Evolutionary conservation across 2,329 filamentous ascomycete species (phyloP), one percentile per base, ranked within the genome.

Genomic region (Aureobasidium uvarum): DNA sequence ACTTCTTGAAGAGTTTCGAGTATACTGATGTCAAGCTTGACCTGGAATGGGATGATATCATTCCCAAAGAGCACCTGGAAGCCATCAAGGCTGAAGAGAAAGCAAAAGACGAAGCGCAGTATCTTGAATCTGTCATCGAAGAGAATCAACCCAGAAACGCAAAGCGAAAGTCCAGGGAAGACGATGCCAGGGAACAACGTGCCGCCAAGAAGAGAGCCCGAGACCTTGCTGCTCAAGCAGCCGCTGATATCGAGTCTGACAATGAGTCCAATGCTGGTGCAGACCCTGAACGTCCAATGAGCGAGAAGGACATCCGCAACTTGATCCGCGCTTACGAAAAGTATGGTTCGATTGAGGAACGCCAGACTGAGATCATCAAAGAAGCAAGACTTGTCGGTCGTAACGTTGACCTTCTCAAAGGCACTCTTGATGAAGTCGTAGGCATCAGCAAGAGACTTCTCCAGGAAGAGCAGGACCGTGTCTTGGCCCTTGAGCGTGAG

Each of bases 21-120:
- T 96, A 96, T 73, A 97, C 95, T 1, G 95, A 99, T 76, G 94
- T 98, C 77, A 98, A 98, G 78, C 90, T 98, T 67, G 85, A 98
- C 69, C 87, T 98, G 31, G 92, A 96, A 70, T 99, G 95, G 95
- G 95, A 99, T 72, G 90, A 98, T 70, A 99, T 99, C 72, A 98
- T 99, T 71, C 96, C 95, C 0, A 92, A 93, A 67, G 92, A 96
- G 8, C 88, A 96, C 72, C 84, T 99, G 20, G 93, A 93, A 18
- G 88, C 88, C 67, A 90, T 98, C 77, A 96, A 96, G 76, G 88
- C 87, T 0, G 91, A 96, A 59, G 94, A 98, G 72, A 90, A 96
- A 70, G 87, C 89, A 75, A 89, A 90, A 73, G 86, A 90, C 65
- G 87, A 96, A 65, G 91, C 93, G 16, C 87, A 89, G 54, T 96